Conservation (phyloP, 2,329 filamentous ascomycete species). For the Metarhizium rileyi region DNA sequence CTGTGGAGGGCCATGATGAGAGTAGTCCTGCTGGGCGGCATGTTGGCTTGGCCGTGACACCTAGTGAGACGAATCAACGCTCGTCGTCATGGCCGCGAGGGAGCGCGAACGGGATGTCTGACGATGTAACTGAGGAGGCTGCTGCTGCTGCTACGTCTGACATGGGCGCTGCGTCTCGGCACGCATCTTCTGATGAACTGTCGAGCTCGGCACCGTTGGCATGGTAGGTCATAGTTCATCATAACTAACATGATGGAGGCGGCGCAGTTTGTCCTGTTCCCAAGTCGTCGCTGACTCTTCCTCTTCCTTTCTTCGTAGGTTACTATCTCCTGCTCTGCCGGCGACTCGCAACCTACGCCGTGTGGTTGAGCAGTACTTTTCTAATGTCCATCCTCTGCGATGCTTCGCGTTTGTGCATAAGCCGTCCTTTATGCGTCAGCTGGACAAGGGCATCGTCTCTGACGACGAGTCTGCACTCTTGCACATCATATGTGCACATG, state of each 20-base stretch:
- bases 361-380: conserved; percentile 28
- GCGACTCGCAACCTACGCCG: conserved; percentile 24
- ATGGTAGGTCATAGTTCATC: conserved; percentile 2
- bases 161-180: background rate
- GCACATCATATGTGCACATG: conserved; percentile 28
- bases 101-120: background rate
- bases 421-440: conserved; percentile 27
- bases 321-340: conserved; percentile 23
- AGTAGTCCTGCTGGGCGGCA: background rate
- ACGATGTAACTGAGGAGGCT: background rate
- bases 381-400: conserved; percentile 29
- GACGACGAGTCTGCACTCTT: conserved; percentile 28
- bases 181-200: background rate
- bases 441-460: conserved; percentile 25
- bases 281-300: background rate
- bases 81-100: background rate
- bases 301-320: conserved; percentile 19
- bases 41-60: background rate
- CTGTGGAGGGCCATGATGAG: conserved; percentile 1
- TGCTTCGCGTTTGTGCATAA: conserved; percentile 32
- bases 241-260: no score
- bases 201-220: conserved; percentile 3
- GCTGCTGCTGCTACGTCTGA: background rate
- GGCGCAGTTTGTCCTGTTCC: background rate
- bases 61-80: background rate